phyloP scores from a whole-genome alignment of 345 rosid genomes.

The Rhodomyrtus tomentosa region DNA sequence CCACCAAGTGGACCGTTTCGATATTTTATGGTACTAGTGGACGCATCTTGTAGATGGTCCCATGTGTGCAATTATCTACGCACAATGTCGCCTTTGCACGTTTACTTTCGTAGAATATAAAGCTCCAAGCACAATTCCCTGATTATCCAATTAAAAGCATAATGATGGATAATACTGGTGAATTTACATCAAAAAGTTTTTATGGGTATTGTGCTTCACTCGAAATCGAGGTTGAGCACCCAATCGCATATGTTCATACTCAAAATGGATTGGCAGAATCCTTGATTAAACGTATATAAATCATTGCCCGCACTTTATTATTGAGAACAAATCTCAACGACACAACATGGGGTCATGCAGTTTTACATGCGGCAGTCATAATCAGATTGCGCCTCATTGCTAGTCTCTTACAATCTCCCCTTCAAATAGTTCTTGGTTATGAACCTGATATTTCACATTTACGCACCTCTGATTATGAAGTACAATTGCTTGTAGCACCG shows the following conservation, averaged over 20 bases:
- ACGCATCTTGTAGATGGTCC: not conserved
- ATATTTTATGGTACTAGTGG: not conserved
- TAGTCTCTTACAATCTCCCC: not conserved
- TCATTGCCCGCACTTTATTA: not conserved
- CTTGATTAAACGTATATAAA: not conserved
- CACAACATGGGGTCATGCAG: not conserved
- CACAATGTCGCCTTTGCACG: not conserved
- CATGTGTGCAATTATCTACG: constrained; percentile 1
- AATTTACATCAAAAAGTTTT: constrained; percentile 2
- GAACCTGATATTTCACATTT: not conserved
- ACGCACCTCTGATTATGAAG: not conserved
- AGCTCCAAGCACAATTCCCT: not conserved
- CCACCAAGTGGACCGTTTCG: not conserved
- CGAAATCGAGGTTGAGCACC: not conserved
- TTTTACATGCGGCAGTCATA: not conserved
- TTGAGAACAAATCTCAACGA: not conserved
- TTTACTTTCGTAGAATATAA: not conserved
- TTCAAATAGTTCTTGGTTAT: not conserved
- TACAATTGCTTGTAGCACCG: not conserved
- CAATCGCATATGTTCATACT: not conserved
- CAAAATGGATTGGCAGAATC: not conserved
- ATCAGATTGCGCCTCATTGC: not conserved
- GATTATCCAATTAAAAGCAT: constrained; percentile 2
- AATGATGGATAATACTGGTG: not conserved
- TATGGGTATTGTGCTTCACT: not conserved